Evolutionary conservation across 2,329 filamentous ascomycete species (phyloP), one percentile per base, ranked within the genome.

Genomic region (Verticillium zaregamsianum): DNA sequence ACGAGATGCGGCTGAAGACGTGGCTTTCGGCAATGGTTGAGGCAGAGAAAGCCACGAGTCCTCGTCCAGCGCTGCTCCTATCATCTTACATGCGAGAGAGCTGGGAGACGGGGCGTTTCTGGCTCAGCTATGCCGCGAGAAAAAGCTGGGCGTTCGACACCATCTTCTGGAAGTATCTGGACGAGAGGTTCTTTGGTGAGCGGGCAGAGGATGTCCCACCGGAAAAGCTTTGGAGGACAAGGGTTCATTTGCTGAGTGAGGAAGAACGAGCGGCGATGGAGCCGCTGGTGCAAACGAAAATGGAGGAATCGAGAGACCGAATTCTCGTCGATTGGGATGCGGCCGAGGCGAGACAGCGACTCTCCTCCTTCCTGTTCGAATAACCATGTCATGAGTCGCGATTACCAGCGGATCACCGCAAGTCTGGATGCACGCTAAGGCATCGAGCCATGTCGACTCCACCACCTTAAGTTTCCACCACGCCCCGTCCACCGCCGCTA

Each of bases 111-210:
- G 63, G 68, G 8, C 65, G 66, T 1, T 76, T 73, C 65, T 71
- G 70, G 70, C 28, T 76, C n/a, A 72, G 67, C 58, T 76, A 76
- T 40, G 74, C 71, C 2, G 72, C 70, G 3, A 71, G 72, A 56
- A 75, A 74, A 45, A 76, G 73, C 60, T 77, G 72, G 72, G 72
- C 70, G 0, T 76, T 79, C 64, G 76, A 79, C 60, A 66, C 66
- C 15, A 64, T 77, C 9, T 78, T 60, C 61, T 78, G 75, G 75
- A 73, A 68, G 58, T 73, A 65, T 61, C 62, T 78, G 20, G 72
- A 78, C 62, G 64, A 72, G 61, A 66, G 63, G 2, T 75, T 72
- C 59, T 77, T 75, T 59, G 74, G 74, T 55, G 62, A 63, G 9
- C 71, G 69, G 54, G 28, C 70, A 1, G 39, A 68, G 28, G 58